These are phyloP conservation scores for Trichoderma sp. DNA, from an alignment of 2,329 filamentous ascomycete species.

Conservation along the genomic window DNA sequence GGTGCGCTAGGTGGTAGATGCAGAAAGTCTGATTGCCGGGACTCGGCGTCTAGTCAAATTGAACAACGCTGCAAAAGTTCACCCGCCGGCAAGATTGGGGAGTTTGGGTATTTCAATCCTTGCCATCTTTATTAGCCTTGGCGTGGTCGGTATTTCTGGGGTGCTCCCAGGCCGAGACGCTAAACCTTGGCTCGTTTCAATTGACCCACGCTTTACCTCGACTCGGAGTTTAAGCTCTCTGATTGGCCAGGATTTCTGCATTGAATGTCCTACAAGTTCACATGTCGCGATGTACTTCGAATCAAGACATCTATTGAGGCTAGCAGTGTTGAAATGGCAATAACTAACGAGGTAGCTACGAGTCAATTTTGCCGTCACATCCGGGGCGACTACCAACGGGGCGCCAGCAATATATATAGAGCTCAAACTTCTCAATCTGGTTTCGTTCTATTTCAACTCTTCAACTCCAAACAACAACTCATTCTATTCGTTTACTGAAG, in stretches of 20 bases:
- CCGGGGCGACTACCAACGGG: too few relatives aligned
- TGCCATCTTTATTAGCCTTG: neutral
- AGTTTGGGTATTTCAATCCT: neutral
- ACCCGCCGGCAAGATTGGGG: too few relatives aligned
- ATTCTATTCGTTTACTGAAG: neutral
- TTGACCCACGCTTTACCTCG: neutral
- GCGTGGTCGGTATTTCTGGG: neutral
- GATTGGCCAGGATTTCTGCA: neutral
- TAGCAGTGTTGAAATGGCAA: neutral
- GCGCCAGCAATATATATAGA: neutral
- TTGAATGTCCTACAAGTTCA: neutral
- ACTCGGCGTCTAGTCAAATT: neutral
- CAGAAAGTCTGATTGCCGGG: neutral
- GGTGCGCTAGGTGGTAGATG: neutral
- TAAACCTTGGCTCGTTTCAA: neutral
- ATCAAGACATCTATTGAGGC: neutral
- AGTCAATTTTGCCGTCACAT: neutral
- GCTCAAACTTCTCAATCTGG: neutral
- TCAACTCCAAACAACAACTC: neutral
- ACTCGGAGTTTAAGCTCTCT: neutral
- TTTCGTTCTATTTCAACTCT: neutral
- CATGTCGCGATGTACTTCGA: neutral
- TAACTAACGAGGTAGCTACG: neutral
- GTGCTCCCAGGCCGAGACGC: neutral
- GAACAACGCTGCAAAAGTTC: neutral